Percentiles rank a stretch among this genome's conserved stretches.
Conservation (phyloP, 1,139 yeast species). For the Scheffersomyces titani region DNA sequence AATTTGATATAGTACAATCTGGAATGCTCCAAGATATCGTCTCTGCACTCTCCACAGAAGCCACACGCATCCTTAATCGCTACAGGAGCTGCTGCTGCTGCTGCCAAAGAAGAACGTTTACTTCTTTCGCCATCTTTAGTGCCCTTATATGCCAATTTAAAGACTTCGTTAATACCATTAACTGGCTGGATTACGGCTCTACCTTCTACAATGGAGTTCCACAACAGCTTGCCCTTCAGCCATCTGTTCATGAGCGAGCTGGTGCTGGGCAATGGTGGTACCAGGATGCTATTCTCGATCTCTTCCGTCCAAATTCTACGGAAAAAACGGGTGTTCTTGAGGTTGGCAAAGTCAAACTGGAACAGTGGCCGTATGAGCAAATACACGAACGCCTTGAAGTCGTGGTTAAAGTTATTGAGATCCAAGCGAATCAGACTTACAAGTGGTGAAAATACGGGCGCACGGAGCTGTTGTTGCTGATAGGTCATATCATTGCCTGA, state of each 20-base stretch:
- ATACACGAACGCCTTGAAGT: slow-evolving; percentile 41
- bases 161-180: slow-evolving; percentile 77
- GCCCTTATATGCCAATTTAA: slow-evolving; percentile 28
- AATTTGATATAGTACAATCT: slow-evolving; percentile 69
- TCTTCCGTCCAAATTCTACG: slow-evolving; percentile 73
- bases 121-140: slow-evolving; percentile 1
- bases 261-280: slow-evolving; percentile 35
- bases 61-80: slow-evolving; percentile 77
- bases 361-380: slow-evolving; percentile 37
- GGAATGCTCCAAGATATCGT: slow-evolving; percentile 71
- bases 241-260: slow-evolving; percentile 42
- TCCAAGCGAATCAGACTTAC: slow-evolving; percentile 63
- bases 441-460: slow-evolving; percentile 51
- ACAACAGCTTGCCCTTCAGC: slow-evolving; percentile 53
- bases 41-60: slow-evolving; percentile 76
- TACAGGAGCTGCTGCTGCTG: slow-evolving; percentile 49
- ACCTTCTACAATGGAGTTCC: slow-evolving; percentile 75
- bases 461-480: slow-evolving; percentile 21
- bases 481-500: slow-evolving; percentile 8
- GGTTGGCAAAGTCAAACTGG: slow-evolving; percentile 37
- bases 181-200: slow-evolving; percentile 84
- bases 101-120: slow-evolving; percentile 28
- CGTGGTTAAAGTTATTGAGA: slow-evolving; percentile 42
- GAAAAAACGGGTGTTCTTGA: slow-evolving; percentile 62
- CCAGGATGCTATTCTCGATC: slow-evolving; percentile 59